Conservation (phyloP, 257 asterid species). For the Lantana camara region DNA sequence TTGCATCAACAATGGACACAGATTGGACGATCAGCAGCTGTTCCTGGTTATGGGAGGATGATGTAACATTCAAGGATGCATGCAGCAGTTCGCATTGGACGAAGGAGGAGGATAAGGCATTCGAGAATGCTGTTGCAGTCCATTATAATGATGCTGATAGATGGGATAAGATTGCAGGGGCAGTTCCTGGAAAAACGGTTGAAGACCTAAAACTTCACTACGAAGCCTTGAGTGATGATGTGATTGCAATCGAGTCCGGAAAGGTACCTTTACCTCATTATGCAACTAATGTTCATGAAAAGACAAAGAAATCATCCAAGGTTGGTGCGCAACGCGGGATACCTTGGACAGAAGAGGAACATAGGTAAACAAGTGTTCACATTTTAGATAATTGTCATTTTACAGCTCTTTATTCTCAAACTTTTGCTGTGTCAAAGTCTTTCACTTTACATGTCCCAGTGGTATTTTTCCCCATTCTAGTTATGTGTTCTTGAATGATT, state of each 20-base stretch:
- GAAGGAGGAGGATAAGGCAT: conserved; percentile 46
- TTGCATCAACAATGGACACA: conserved; percentile 38
- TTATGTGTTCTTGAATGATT: not conserved
- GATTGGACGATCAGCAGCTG: conserved; percentile 31
- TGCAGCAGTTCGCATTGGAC: conserved; percentile 38
- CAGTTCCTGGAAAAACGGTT: conserved; percentile 43
- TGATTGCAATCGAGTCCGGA: conserved; percentile 41
- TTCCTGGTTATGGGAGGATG: conserved; percentile 36
- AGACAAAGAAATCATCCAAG: conserved; percentile 23
- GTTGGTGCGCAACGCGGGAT: conserved; percentile 26
- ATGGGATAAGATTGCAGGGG: conserved; percentile 39
- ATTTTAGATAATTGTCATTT: not conserved
- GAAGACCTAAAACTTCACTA: conserved; percentile 45
- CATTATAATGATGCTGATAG: conserved; percentile 23
- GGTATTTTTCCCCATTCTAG: conserved; percentile 4
- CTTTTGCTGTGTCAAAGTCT: not conserved
- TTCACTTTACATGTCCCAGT: not conserved
- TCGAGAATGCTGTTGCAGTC: conserved; percentile 42
- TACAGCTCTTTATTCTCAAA: not conserved
- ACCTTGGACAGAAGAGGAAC: conserved; percentile 58
- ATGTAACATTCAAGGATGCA: conserved; percentile 19
- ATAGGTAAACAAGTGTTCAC: conserved; percentile 32
- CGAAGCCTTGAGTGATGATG: conserved; percentile 34
- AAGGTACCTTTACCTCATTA: conserved; percentile 38
- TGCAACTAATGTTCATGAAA: conserved; percentile 14